A percentile compares a stretch with the other conserved stretches of the same genome.
Conservation (phyloP, 768 basidiomycete species). For the Coprinellus micaceus region DNA sequence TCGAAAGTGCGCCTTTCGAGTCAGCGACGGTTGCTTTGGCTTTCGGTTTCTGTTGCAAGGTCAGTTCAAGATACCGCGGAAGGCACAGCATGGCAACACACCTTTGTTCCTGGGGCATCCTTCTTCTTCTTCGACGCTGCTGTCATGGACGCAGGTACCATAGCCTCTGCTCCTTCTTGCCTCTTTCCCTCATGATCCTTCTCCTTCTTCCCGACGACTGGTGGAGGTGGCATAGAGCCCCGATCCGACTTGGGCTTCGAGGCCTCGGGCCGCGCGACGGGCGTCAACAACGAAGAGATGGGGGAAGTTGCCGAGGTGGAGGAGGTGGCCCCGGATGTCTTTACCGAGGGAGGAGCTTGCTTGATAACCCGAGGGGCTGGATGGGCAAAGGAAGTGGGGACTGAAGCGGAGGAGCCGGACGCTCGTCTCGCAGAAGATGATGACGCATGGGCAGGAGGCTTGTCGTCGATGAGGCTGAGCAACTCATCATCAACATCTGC, state of each 20-base stretch:
- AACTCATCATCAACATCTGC: conserved; percentile 63
- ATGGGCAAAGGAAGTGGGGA: conserved; percentile 9
- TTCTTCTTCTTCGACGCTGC: conserved; percentile 38
- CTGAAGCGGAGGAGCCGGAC: conserved; percentile 5
- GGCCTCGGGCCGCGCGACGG: conserved; percentile 14
- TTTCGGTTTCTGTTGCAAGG: conserved; percentile 17
- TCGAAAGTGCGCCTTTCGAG: conserved; percentile 6
- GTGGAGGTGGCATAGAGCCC: conserved; percentile 59
- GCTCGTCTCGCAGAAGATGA: conserved; percentile 4
- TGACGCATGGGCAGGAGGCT: conserved; percentile 20
- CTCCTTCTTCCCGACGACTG: conserved; percentile 28
- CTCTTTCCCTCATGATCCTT: conserved; percentile 23
- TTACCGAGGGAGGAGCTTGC: not conserved
- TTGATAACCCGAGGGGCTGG: not conserved
- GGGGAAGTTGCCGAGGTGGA: conserved; percentile 9
- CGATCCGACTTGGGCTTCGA: conserved; percentile 37
- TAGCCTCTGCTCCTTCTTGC: conserved; percentile 21
- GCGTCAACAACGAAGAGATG: conserved; percentile 7
- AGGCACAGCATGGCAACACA: conserved; percentile 18
- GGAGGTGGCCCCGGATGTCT: conserved; percentile 7
- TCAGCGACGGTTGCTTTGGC: conserved; percentile 18
- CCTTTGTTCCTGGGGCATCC: conserved; percentile 33
- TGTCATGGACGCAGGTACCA: conserved; percentile 11
- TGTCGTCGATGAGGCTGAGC: conserved; percentile 64
- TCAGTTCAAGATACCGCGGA: conserved; percentile 7